Conservation (phyloP, 768 basidiomycete species). For the Boletus sp. region DNA sequence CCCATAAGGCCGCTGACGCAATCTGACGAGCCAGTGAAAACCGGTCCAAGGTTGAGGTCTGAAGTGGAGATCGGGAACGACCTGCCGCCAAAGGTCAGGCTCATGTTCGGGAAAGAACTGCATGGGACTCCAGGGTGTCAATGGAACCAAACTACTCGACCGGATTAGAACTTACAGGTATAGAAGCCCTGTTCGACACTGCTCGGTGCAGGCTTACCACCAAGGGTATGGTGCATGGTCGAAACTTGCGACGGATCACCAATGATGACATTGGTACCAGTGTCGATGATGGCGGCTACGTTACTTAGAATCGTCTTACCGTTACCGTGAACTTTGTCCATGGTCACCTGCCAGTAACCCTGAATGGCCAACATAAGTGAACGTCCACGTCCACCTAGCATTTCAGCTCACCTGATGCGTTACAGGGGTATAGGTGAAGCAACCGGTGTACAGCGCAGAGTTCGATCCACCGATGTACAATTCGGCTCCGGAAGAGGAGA, state of each 20-base stretch:
- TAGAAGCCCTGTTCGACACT: neutral
- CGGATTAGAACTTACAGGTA: neutral
- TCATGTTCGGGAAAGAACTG: neutral
- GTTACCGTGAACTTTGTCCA: neutral
- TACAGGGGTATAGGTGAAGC: neutral
- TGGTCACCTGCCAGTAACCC: neutral
- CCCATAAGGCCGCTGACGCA: neutral
- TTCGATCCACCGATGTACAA: neutral
- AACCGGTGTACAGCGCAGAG: neutral
- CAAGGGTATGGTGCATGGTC: neutral
- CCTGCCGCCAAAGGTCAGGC: neutral
- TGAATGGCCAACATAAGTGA: neutral
- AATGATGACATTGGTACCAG: neutral
- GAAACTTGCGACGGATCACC: neutral
- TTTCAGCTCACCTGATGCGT: neutral
- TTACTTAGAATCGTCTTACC: neutral
- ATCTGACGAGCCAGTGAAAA: neutral
- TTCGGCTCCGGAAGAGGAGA: slow-evolving; percentile 34
- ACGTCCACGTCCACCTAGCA: neutral
- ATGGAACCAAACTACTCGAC: neutral
- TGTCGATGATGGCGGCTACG: neutral
- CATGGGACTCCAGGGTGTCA: neutral
- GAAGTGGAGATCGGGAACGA: neutral
- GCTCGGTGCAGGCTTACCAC: neutral
- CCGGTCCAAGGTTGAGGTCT: neutral